Conservation (phyloP, 108 stramenopile species). For the Asterionellopsis glacialis region DNA sequence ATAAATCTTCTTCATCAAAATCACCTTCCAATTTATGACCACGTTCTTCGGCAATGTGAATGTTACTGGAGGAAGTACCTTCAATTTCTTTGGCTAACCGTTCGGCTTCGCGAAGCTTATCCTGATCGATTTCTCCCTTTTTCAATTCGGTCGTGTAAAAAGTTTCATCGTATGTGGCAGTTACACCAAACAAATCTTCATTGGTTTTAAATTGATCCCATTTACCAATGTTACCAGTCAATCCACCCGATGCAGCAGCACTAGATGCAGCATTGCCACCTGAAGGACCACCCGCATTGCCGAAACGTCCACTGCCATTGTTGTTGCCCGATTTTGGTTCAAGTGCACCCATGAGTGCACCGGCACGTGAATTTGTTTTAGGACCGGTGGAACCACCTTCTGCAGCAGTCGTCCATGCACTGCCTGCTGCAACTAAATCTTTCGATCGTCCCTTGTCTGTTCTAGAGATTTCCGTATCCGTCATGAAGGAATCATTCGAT, state of each 20-base stretch:
- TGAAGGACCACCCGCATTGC: conserved; percentile 4
- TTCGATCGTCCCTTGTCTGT: conserved; percentile 16
- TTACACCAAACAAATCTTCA: conserved; percentile 82
- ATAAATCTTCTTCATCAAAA: conserved; percentile 86
- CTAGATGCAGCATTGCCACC: conserved; percentile 12
- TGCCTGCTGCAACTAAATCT: conserved; percentile 74
- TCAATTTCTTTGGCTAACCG: conserved; percentile 91
- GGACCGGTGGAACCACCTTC: conserved; percentile 59
- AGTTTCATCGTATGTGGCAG: conserved; percentile 89
- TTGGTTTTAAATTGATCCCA: conserved; percentile 94
- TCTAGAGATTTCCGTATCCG: conserved; percentile 70
- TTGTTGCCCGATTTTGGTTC: conserved; percentile 4
- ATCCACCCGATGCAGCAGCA: conserved; percentile 19
- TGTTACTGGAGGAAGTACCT: conserved; percentile 61
- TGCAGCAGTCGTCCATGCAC: conserved; percentile 69
- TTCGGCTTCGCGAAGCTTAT: conserved; percentile 69
- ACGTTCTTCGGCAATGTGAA: conserved; percentile 92
- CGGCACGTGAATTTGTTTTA: conserved; percentile 11
- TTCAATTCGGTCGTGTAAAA: conserved; percentile 93
- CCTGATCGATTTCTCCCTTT: conserved; percentile 51
- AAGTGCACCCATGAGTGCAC: conserved; percentile 14
- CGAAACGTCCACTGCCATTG: conserved; percentile 17
- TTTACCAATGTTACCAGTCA: conserved; percentile 59
- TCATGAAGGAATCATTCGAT: conserved; percentile 29
- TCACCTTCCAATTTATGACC: conserved; percentile 68